A percentile compares a stretch with the other conserved stretches of the same genome.
phyloP scores from a whole-genome alignment of 2,329 filamentous ascomycete species.

The Monosporascus cannonballus region DNA sequence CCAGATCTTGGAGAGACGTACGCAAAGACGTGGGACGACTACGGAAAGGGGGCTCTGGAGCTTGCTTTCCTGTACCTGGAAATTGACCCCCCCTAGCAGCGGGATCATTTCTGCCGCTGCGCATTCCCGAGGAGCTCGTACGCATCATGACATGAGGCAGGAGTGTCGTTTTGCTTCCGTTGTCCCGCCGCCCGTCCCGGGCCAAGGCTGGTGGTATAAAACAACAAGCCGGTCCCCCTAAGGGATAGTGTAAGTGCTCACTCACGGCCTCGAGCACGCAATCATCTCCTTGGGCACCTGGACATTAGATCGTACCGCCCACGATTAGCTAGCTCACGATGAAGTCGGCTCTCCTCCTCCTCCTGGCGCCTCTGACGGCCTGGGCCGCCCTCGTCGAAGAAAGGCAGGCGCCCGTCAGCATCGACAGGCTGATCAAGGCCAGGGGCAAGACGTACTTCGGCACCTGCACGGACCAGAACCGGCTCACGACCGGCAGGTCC shows the following conservation, averaged over 20 bases:
- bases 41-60: neutral
- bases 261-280: neutral
- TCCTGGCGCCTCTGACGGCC: constrained; percentile 28
- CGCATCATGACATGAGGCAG: neutral
- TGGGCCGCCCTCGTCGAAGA: constrained; percentile 29
- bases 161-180: neutral
- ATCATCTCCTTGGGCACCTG: neutral
- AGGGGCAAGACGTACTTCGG: constrained; percentile 63
- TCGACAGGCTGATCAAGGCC: constrained; percentile 51
- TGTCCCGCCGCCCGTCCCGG: neutral
- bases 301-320: no score
- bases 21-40: no score
- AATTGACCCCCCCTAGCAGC: neutral
- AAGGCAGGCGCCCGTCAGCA: constrained; percentile 38
- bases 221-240: neutral
- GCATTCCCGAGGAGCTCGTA: neutral
- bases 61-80: neutral
- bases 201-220: neutral
- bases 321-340: constrained; percentile 11
- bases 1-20: neutral
- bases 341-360: constrained; percentile 28
- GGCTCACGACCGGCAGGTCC: constrained; percentile 42
- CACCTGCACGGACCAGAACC: constrained; percentile 47
- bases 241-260: neutral
- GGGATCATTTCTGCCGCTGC: neutral